Evolutionary conservation across 1,139 yeast species (phyloP), one percentile per base, ranked within the genome.

Genomic region (Suhomyces ambrosiae): DNA sequence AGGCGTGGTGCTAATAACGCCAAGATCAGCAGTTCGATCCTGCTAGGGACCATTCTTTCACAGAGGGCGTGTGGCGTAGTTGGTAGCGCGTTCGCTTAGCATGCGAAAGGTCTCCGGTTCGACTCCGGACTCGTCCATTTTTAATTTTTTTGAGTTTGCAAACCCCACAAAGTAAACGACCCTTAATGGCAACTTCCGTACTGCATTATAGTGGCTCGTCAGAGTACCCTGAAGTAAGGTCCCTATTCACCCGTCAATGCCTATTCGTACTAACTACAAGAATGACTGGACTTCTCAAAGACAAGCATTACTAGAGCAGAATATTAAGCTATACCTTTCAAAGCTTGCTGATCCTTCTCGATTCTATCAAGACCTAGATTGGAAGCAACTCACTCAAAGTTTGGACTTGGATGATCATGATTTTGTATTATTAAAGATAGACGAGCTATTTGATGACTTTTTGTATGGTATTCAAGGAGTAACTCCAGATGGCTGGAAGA

Each of bases 1-100:
- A 54, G 59, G 46, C 58, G 58, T 48, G 58, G 59, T 53, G 59
- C 57, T 54, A 54, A 54, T 53, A 53, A 54, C 59, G 59, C 58
- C 59, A 46, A 54, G 59, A 54, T 54, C 58, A 52, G 56, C 58
- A 49, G 60, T 54, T 54, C 58, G 60, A 54, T 53, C 58, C 59
- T 48, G 59, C 55, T 51, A 53, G 56, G 54, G 53, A 53, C 54
- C 55, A 50, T 31, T 37, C 32, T 30, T 25, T 33, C n/a, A 4
- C n/a, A 4, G 7, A 6, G 87, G 87, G 87, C 86, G 86, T 80
- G 86, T 81, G 86, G 87, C 87, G 86, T 77, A 81, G 87, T 81
- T 80, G 87, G 87, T 81, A 81, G 87, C 86, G 87, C 87, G 86
- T 77, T 79, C 84, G 80, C 87, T 80, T 81, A 79, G 88, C 88